phyloP scores from a whole-genome alignment of 1,284 basidiomycete species.

The Ustilago xerochloae region DNA sequence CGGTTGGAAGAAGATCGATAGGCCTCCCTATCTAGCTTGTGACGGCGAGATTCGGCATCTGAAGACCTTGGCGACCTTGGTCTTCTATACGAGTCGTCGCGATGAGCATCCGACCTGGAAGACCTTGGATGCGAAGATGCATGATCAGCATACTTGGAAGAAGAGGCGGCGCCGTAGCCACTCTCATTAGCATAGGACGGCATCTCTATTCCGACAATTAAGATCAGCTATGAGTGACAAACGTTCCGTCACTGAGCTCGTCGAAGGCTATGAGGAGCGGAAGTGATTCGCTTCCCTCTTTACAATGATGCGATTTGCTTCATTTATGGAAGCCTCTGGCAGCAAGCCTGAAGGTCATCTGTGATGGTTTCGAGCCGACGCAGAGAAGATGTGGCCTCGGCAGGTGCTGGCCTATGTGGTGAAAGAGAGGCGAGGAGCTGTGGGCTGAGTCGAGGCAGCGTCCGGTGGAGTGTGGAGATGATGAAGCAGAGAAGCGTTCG shows the following conservation, averaged over 20 bases:
- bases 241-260: not conserved
- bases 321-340: not conserved
- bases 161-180: constrained; percentile 20
- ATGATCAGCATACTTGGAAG: constrained; percentile 19
- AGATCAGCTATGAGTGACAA: not conserved
- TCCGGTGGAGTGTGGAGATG: not conserved
- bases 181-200: constrained; percentile 13
- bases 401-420: no score
- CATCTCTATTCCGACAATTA: constrained; percentile 8
- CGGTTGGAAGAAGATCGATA: not conserved
- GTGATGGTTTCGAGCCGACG: no score
- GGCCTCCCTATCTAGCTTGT: constrained; percentile 6
- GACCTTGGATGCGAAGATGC: constrained; percentile 8
- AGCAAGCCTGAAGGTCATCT: no score
- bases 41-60: not conserved
- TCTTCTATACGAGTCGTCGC: not conserved
- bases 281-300: not conserved
- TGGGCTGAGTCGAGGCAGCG: not conserved
- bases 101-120: constrained; percentile 4
- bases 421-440: no score
- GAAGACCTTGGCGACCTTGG: constrained; percentile 14
- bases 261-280: not conserved
- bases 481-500: not conserved
- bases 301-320: not conserved
- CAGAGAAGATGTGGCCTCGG: no score